A percentile compares a stretch with the other conserved stretches of the same genome.
Conservation (phyloP, 495 filamentous ascomycete genomes). For the Amniculicola lignicola region DNA sequence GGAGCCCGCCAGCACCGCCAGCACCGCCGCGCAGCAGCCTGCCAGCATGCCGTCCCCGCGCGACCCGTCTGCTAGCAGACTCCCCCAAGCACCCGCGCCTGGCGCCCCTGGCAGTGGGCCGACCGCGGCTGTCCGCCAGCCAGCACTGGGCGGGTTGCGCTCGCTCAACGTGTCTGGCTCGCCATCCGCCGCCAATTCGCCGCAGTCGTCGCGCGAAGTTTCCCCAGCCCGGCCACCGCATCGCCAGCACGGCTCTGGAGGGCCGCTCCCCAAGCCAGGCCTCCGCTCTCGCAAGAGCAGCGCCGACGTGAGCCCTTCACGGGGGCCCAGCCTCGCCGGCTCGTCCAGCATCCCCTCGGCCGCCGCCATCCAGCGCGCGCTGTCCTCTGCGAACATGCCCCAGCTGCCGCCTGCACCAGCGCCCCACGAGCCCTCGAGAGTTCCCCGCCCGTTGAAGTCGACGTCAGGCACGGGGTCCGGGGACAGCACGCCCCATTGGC, state of each 20-base stretch:
- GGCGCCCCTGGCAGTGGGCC: slow-evolving; percentile 19
- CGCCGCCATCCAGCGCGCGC: slow-evolving; percentile 59
- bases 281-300: slow-evolving; percentile 65
- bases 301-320: slow-evolving; percentile 65
- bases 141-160: slow-evolving; percentile 14
- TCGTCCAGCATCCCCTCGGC: slow-evolving; percentile 53
- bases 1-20: slow-evolving; percentile 25
- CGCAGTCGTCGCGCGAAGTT: slow-evolving; percentile 39
- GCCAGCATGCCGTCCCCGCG: neutral
- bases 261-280: slow-evolving; percentile 27
- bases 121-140: slow-evolving; percentile 5
- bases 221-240: slow-evolving; percentile 34
- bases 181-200: slow-evolving; percentile 36
- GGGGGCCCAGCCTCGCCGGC: slow-evolving; percentile 48
- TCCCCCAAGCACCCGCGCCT: slow-evolving; percentile 11
- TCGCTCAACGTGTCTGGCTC: slow-evolving; percentile 32
- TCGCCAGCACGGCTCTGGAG: slow-evolving; percentile 8
- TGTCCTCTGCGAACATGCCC: slow-evolving; percentile 63
- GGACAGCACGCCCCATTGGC: slow-evolving; percentile 62
- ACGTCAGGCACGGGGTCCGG: slow-evolving; percentile 39
- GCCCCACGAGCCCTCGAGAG: slow-evolving; percentile 54
- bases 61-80: slow-evolving; percentile 11
- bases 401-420: slow-evolving; percentile 52
- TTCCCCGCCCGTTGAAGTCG: slow-evolving; percentile 60
- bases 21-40: neutral